These are phyloP conservation scores for Quercus phellos DNA, from an alignment of 331 rosid genomes.

Conservation along the genomic window DNA sequence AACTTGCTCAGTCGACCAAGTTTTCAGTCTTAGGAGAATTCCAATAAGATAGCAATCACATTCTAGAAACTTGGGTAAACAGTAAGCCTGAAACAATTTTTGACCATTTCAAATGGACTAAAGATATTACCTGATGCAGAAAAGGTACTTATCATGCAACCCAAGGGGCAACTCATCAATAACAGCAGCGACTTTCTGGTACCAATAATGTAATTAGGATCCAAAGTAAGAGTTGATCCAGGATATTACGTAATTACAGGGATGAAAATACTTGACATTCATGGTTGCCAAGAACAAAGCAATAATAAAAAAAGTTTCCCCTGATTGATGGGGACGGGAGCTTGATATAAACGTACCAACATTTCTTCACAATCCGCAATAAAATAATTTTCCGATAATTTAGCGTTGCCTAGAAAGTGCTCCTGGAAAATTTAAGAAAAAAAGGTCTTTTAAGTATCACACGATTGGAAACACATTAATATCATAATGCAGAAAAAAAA, in stretches of 20 bases:
- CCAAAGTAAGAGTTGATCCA: slow-evolving; percentile 19
- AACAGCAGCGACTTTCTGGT: slow-evolving; percentile 73
- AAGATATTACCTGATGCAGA: slow-evolving; percentile 60
- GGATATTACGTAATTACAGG: slow-evolving; percentile 13
- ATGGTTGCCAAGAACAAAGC: neutral
- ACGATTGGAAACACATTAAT: neutral
- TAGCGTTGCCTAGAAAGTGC: slow-evolving; percentile 81
- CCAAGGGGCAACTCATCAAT: slow-evolving; percentile 65
- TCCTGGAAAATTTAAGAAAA: slow-evolving; percentile 52
- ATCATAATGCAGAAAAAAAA: neutral
- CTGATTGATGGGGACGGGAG: slow-evolving; percentile 9
- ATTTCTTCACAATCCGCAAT: slow-evolving; percentile 65
- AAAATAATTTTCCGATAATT: slow-evolving; percentile 75
- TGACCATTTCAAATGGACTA: slow-evolving; percentile 12
- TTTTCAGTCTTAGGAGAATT: slow-evolving; percentile 9
- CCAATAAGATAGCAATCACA: slow-evolving; percentile 5
- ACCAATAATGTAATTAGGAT: slow-evolving; percentile 28
- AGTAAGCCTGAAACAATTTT: neutral
- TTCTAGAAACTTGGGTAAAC: neutral
- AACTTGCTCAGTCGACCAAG: slow-evolving; percentile 1
- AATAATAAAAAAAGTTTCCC: slow-evolving; percentile 8
- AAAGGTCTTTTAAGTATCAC: neutral
- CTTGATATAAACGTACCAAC: slow-evolving; percentile 52
- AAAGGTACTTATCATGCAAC: slow-evolving; percentile 71
- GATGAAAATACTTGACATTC: slow-evolving; percentile 5